Conservation (phyloP, 2,329 filamentous ascomycete species). For the Cadophora sp. region DNA sequence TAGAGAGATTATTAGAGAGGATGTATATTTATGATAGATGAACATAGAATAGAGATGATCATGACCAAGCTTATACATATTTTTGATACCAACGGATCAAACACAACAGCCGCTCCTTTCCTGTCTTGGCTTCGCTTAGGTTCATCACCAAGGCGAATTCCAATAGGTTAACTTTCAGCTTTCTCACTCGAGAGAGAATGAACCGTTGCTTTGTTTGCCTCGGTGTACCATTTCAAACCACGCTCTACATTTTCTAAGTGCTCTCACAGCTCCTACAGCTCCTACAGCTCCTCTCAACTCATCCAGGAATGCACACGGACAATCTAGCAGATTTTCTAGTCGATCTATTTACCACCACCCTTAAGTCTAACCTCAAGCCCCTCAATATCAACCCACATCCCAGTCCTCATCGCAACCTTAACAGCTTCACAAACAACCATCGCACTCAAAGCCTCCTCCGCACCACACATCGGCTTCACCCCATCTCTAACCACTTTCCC, state of each 20-base stretch:
- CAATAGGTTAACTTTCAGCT: too few relatives aligned
- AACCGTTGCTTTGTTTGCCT: too few relatives aligned
- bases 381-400: conserved; percentile 34
- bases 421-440: conserved; percentile 60
- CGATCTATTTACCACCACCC: neutral
- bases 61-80: neutral
- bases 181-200: too few relatives aligned
- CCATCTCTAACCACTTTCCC: conserved; percentile 54
- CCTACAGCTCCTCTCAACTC: too few relatives aligned
- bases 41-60: neutral
- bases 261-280: too few relatives aligned
- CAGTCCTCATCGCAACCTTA: conserved; percentile 51
- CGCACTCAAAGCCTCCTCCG: conserved; percentile 57
- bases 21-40: neutral
- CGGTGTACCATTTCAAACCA: too few relatives aligned
- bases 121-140: neutral
- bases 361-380: conserved; percentile 23
- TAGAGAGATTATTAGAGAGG: neutral
- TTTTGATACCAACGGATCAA: too few relatives aligned
- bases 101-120: too few relatives aligned
- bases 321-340: neutral
- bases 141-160: too few relatives aligned
- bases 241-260: too few relatives aligned
- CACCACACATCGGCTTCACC: conserved; percentile 55
- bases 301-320: neutral